Evolutionary conservation across 202 grass and related monocot species (phyloP).

Genomic region (Cymbopogon flexuosus): DNA sequence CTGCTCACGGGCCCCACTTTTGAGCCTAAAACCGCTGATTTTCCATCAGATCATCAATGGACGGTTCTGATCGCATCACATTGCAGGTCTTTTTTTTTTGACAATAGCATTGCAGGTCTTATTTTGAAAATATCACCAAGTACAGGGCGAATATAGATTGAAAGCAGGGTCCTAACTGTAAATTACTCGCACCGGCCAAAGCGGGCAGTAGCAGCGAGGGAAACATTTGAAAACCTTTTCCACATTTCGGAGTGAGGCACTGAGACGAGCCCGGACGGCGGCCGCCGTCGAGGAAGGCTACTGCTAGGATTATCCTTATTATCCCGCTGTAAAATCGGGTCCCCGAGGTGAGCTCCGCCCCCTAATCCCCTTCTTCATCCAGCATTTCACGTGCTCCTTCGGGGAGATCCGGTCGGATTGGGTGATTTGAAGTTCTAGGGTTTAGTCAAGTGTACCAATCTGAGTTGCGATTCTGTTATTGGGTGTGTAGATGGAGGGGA

Average conservation of each 20-base stretch:
- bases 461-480: background rate
- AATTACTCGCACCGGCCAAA: background rate
- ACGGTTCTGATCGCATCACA: background rate
- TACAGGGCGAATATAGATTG: background rate
- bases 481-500: conserved; percentile 47
- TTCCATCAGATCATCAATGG: background rate
- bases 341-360: background rate
- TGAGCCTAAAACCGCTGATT: too few species aligned
- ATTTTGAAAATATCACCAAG: background rate
- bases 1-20: background rate
- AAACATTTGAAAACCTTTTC: conserved; percentile 31
- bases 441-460: background rate
- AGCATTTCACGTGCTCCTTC: background rate
- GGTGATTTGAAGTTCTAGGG: conserved; percentile 32
- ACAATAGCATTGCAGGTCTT: too few species aligned
- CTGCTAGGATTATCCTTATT: background rate
- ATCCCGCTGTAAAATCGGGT: background rate
- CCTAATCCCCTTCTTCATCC: background rate
- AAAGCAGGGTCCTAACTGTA: background rate
- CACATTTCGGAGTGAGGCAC: background rate
- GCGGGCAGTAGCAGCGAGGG: conserved; percentile 11
- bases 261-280: background rate
- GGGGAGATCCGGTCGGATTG: background rate
- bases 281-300: conserved; percentile 12
- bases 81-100: too few species aligned